Percentiles rank a stretch among this genome's conserved stretches.
phyloP scores from a whole-genome alignment of 768 basidiomycete species.

The Mycena galericulata region DNA sequence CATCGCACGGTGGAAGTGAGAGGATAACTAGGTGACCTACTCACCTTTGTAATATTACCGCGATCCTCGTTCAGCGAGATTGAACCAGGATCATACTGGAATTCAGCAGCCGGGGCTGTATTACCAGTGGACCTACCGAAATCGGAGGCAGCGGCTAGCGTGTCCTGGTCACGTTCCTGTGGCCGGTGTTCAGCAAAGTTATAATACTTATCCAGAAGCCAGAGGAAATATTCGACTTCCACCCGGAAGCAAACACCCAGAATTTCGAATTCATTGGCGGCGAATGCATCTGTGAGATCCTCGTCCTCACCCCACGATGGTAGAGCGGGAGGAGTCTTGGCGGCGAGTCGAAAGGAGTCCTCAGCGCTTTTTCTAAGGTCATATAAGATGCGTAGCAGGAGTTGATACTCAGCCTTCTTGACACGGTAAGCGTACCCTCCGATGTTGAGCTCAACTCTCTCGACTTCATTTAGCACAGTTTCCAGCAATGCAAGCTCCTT shows the following conservation, averaged over 20 bases:
- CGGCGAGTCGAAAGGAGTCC: background rate
- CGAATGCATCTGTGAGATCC: slow-evolving; percentile 14
- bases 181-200: background rate
- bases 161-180: background rate
- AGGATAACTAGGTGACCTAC: background rate
- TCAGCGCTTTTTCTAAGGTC: background rate
- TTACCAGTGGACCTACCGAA: background rate
- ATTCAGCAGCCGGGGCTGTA: too few species aligned
- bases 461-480: background rate
- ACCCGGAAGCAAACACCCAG: slow-evolving; percentile 2
- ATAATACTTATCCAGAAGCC: slow-evolving; percentile 1
- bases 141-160: background rate
- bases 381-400: background rate
- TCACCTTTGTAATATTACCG: background rate
- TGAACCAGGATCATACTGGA: too few species aligned
- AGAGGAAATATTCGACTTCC: slow-evolving; percentile 9
- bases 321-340: background rate
- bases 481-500: background rate
- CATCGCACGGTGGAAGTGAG: background rate
- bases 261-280: background rate
- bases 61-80: too few species aligned
- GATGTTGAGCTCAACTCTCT: background rate
- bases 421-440: background rate
- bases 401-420: background rate
- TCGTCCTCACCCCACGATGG: slow-evolving; percentile 3